Evolutionary conservation across 2,329 filamentous ascomycete species (phyloP).

Genomic region (Ophiostoma montium): DNA sequence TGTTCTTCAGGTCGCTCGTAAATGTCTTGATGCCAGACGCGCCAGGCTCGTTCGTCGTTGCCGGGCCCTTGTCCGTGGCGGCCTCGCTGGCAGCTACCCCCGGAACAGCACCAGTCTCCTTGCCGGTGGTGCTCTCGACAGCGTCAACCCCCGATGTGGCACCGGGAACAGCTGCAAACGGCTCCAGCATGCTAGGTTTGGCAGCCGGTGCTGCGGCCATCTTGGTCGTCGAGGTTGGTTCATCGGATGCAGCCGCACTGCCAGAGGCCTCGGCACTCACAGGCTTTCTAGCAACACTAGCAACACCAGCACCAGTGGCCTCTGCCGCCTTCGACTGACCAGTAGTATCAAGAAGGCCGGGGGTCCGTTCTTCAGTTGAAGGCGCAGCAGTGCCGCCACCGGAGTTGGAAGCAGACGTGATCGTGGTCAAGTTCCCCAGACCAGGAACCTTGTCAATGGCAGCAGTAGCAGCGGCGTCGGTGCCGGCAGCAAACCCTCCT

Average conservation of each 20-base stretch:
- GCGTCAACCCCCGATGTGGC: too few species aligned
- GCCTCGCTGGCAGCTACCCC: background rate
- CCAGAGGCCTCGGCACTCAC: background rate
- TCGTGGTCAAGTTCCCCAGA: background rate
- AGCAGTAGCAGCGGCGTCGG: background rate
- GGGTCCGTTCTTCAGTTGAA: background rate
- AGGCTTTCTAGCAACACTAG: background rate
- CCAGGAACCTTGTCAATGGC: background rate
- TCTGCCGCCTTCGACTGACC: background rate
- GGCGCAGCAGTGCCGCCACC: background rate
- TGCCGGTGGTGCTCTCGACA: too few species aligned
- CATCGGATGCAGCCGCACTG: background rate
- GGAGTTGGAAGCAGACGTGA: background rate
- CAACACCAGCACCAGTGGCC: background rate
- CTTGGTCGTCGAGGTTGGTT: background rate
- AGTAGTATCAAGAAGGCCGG: background rate
- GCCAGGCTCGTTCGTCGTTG: background rate
- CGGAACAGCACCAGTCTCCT: too few species aligned
- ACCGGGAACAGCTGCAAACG: background rate
- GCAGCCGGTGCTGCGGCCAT: background rate
- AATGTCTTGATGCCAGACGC: background rate
- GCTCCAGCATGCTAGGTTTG: background rate
- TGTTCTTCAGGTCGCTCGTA: background rate
- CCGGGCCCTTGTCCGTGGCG: background rate
- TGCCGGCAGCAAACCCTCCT: constrained; percentile 9